Evolutionary conservation across 2,329 filamentous ascomycete genomes (phyloP), one percentile per base, ranked within the genome.

Genomic region (Cordyceps pruinosa): DNA sequence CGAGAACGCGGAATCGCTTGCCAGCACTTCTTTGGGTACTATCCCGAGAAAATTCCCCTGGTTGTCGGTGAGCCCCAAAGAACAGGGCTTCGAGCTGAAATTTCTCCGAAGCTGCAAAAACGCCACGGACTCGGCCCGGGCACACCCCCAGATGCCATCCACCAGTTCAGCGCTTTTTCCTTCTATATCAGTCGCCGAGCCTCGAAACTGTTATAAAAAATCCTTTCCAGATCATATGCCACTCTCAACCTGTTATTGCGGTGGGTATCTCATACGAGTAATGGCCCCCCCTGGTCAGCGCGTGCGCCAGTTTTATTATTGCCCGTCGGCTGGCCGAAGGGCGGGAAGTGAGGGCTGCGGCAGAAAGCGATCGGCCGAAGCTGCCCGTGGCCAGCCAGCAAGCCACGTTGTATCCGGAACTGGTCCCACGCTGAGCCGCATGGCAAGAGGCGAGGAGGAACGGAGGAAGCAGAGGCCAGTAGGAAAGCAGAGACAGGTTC

Each of bases 381-480:
- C 55, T 57, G 55, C 55, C 55, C 55, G 55, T 51, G 30, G 48
- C 46, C 51, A 57, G 47, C 55, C 55, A 51, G 48, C 46, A 45
- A 52, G 39, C 55, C 55, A 51, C 50, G 37, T 47, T 47, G 8
- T 19, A n/a, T n/a, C n/a, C n/a, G n/a, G n/a, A n/a, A 44, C 30
- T 9, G 55, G 47, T 52, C 48, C 55, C 47, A 56, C 54, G 55
- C 53, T 52, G 55, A 57, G 55, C 55, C 55, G 47, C 55, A 57
- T 28, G 13, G 28, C 26, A 45, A 34, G 5, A 32, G 12, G 21
- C 12, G 21, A n/a, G n/a, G n/a, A n/a, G n/a, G n/a, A n/a, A n/a
- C n/a, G n/a, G n/a, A n/a, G n/a, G n/a, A n/a, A n/a, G n/a, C n/a
- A n/a, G n/a, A n/a, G n/a, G n/a, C n/a, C n/a, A n/a, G 10, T 17